Percentiles rank a stretch among this genome's conserved stretches.
Evolutionary conservation across 345 rosid genomes (phyloP).

Genomic region (Gossypium stocksii): DNA sequence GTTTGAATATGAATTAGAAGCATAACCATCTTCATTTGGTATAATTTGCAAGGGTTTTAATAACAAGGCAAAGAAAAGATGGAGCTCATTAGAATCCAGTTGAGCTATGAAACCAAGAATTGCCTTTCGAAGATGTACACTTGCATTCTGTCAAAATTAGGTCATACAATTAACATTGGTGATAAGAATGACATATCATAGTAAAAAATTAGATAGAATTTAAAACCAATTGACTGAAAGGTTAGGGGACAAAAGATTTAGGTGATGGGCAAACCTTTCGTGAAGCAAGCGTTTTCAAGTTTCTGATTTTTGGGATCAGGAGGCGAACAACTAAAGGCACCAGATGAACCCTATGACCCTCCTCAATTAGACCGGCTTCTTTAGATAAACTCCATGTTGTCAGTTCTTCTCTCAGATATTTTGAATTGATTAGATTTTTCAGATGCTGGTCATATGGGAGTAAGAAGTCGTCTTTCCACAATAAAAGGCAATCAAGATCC

Average conservation of each 20-base stretch:
- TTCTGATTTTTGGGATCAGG: conserved; percentile 84
- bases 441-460: conserved; percentile 69
- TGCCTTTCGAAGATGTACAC: conserved; percentile 69
- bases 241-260: conserved; percentile 7
- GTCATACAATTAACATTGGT: neutral
- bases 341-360: conserved; percentile 55
- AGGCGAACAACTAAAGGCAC: conserved; percentile 60
- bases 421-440: conserved; percentile 69
- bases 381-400: conserved; percentile 79
- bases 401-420: conserved; percentile 71
- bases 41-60: conserved; percentile 64
- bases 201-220: neutral
- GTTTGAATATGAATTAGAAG: conserved; percentile 32
- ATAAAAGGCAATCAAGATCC: conserved; percentile 80
- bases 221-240: neutral
- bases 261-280: conserved; percentile 56
- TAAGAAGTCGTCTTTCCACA: conserved; percentile 70
- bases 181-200: conserved; percentile 5
- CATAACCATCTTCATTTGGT: conserved; percentile 45
- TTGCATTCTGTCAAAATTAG: conserved; percentile 56
- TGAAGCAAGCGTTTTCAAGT: conserved; percentile 68
- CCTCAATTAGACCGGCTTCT: conserved; percentile 52
- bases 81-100: conserved; percentile 62
- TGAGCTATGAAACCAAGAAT: conserved; percentile 78
- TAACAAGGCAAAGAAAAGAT: conserved; percentile 72